Evolutionary conservation across 2,329 filamentous ascomycete genomes (phyloP).

Genomic region (Cladosporium halotolerans): DNA sequence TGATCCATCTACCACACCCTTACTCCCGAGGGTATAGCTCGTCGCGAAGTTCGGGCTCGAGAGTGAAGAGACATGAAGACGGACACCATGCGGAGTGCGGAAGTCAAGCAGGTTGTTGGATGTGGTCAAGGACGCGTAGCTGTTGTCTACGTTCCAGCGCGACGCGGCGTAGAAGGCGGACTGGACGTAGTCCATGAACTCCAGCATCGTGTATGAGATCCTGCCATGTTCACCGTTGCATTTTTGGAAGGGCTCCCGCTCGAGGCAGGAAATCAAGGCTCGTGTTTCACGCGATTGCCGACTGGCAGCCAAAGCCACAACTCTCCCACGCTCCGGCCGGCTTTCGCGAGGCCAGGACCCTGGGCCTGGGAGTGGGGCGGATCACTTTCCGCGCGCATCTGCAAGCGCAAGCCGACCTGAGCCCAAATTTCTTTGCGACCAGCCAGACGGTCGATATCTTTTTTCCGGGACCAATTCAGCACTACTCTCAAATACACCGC

Average conservation of each 20-base stretch:
- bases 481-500: neutral
- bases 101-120: slow-evolving; percentile 85
- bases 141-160: slow-evolving; percentile 86
- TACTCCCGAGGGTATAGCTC: slow-evolving; percentile 82
- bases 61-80: slow-evolving; percentile 82
- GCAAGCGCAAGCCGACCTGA: neutral
- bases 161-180: slow-evolving; percentile 81
- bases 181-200: slow-evolving; percentile 97
- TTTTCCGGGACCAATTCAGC: neutral
- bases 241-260: neutral
- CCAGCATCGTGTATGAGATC: slow-evolving; percentile 58
- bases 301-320: no score
- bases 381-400: neutral
- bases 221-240: slow-evolving; percentile 8
- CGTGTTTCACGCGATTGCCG: slow-evolving; percentile 1
- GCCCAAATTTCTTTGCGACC: slow-evolving; percentile 7
- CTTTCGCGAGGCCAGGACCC: neutral
- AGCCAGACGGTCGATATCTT: neutral
- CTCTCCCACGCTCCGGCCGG: neutral
- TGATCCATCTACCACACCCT: slow-evolving; percentile 92
- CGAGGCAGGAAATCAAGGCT: neutral
- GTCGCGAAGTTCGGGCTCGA: slow-evolving; percentile 90
- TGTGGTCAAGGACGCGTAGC: slow-evolving; percentile 76
- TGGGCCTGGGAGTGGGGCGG: neutral
- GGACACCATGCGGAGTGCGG: slow-evolving; percentile 73